Evolutionary conservation across 1,284 basidiomycete genomes (phyloP).

Genomic region (Fomitiporia mediterranea): DNA sequence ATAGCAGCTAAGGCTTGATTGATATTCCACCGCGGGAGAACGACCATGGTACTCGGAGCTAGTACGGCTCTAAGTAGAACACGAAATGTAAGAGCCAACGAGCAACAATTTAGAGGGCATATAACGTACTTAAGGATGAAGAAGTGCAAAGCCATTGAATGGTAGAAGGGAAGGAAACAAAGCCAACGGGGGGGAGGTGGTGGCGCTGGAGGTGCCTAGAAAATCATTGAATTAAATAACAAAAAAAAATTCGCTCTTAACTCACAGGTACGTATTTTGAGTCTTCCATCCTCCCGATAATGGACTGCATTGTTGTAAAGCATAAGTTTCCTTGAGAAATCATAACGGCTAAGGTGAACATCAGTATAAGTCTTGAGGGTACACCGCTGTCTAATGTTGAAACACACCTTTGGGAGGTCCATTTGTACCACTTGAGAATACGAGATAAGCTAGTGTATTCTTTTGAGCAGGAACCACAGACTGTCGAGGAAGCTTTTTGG

Average conservation of each 20-base stretch:
- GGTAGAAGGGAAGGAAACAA: constrained; percentile 64
- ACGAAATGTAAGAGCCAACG: not conserved
- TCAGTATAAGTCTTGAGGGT: not conserved
- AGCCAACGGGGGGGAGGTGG: constrained; percentile 44
- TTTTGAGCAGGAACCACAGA: constrained; percentile 43
- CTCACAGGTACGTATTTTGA: constrained; percentile 23
- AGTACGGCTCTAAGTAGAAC: constrained; percentile 33
- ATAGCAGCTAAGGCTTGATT: constrained; percentile 40
- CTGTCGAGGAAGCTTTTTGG: constrained; percentile 37
- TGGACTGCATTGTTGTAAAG: constrained; percentile 41
- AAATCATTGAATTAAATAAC: not conserved
- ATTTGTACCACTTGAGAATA: constrained; percentile 76
- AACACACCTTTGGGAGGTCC: constrained; percentile 67
- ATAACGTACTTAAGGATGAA: constrained; percentile 38
- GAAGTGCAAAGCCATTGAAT: constrained; percentile 57
- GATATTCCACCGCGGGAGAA: constrained; percentile 59
- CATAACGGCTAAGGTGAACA: constrained; percentile 53
- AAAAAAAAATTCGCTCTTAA: not conserved
- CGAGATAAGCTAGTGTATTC: constrained; percentile 63
- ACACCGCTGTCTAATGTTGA: not conserved
- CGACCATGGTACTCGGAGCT: constrained; percentile 41
- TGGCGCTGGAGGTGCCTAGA: constrained; percentile 26
- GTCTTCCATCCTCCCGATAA: constrained; percentile 29
- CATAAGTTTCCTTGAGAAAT: constrained; percentile 68
- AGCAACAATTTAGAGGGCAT: not conserved